Evolutionary conservation across 306 rosid species (phyloP).

Genomic region (Prunus dulcis): DNA sequence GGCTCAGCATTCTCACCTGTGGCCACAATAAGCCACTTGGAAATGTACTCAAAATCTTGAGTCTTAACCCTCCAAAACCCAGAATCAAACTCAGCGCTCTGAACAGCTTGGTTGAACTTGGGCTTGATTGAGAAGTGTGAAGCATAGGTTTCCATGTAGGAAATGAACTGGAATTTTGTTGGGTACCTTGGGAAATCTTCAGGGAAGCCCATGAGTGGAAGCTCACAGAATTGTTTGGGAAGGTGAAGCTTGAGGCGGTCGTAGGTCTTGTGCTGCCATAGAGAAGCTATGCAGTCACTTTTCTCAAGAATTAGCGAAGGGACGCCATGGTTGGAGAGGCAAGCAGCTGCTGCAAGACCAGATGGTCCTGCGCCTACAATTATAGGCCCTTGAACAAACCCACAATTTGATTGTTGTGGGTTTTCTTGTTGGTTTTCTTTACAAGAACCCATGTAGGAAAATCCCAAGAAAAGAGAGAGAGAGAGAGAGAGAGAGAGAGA

Average conservation of each 20-base stretch:
- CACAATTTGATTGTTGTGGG: constrained; percentile 12
- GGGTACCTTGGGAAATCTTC: constrained; percentile 73
- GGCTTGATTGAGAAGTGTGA: constrained; percentile 57
- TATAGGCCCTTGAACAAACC: constrained; percentile 64
- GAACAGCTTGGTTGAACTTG: constrained; percentile 58
- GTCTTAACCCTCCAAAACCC: constrained; percentile 63
- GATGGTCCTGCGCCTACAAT: constrained; percentile 96
- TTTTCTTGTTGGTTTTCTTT: constrained; percentile 27
- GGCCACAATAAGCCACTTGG: constrained; percentile 79
- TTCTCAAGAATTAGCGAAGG: constrained; percentile 66
- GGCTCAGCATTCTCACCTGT: constrained; percentile 97
- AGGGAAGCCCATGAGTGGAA: constrained; percentile 69
- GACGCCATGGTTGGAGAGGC: constrained; percentile 49
- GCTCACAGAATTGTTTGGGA: constrained; percentile 76
- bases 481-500: neutral
- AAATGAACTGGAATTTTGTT: constrained; percentile 62
- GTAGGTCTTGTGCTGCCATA: constrained; percentile 73
- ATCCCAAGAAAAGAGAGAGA: constrained; percentile 5
- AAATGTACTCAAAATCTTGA: constrained; percentile 38
- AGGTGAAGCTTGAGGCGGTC: constrained; percentile 90
- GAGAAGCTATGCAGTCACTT: constrained; percentile 67
- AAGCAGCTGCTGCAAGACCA: constrained; percentile 84
- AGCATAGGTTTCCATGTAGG: constrained; percentile 80
- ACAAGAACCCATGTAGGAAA: constrained; percentile 54
- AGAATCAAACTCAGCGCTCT: constrained; percentile 43